Base-by-base conservation (phyloP, 345 rosid species). In the Salix dunnii region DNA sequence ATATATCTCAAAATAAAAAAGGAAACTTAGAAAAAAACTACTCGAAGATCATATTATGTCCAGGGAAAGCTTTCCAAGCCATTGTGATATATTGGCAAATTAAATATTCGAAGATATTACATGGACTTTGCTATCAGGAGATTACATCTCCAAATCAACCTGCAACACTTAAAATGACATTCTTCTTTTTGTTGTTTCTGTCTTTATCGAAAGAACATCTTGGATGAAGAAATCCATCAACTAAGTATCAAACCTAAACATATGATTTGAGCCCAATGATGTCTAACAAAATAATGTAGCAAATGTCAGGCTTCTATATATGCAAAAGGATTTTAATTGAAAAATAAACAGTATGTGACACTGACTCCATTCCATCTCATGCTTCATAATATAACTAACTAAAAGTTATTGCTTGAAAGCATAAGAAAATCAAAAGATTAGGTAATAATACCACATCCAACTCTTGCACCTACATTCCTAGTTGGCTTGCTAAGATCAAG, bases 401-500 rank as follows among this genome's bases (percentile, higher is more conserved):
- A 51, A 20, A 70, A 65, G 72, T 38, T 23, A 53, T 33, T 28
- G 20, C 10, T 21, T 9, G 20, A 48, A 27, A 35, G 46, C 33
- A 35, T 51, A 30, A 7, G 13, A 23, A 35, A 25, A 68, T 48
- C 3, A 27, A 2, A 66, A 71, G 58, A 38, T 28, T 64, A 68
- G 2, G 67, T 67, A 71, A 55, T 7, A 40, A 80, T 91, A 95
- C 97, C 99, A 35, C 97, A 92, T 67, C 97, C 98, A 61, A 92
- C 87, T 82, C 99, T 88, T 4, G 96, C 91, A 72, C 98, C 98
- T 11, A 97, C 97, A 72, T 94, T 94, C 48, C 99, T 97, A 12
- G 98, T 94, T 51, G 92, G 85, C 84, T 89, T 90, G 86, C 97
- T 94, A 77, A 94, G 96, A 72, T 92, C 90, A 82, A 92, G 98